These are phyloP conservation scores for Magnaporthales sp. DNA, from an alignment of 2,329 filamentous ascomycete genomes.

Conservation along the genomic window DNA sequence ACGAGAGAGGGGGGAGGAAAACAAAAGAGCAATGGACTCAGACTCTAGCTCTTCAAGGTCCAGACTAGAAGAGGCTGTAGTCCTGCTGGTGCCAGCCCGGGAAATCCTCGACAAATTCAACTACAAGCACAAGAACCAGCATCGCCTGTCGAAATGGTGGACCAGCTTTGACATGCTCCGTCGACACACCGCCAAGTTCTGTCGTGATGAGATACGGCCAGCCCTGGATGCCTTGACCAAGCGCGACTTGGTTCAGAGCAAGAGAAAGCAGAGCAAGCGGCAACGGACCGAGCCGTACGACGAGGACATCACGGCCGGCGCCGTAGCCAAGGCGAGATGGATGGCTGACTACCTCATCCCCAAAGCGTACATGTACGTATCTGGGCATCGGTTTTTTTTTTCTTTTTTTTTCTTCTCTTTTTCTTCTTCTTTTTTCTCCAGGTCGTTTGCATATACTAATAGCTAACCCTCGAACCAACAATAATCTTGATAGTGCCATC, in stretches of 20 bases:
- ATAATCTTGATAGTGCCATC: conserved; percentile 51
- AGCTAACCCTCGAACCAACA: background rate
- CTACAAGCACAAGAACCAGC: conserved; percentile 87
- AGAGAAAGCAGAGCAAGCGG: background rate
- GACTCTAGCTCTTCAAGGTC: background rate
- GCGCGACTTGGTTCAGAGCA: background rate
- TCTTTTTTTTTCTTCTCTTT: background rate
- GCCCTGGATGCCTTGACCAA: conserved; percentile 12
- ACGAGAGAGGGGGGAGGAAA: background rate
- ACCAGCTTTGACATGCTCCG: conserved; percentile 61
- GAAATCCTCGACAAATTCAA: conserved; percentile 63
- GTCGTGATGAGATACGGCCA: conserved; percentile 22
- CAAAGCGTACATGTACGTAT: conserved; percentile 34
- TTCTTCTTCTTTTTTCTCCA: background rate
- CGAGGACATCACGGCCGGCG: background rate
- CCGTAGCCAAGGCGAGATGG: conserved; percentile 24
- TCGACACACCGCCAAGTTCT: conserved; percentile 51
- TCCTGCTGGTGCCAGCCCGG: conserved; percentile 28
- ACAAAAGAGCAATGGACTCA: background rate
- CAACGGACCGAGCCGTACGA: background rate
- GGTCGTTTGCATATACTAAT: background rate
- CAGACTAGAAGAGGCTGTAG: conserved; percentile 11
- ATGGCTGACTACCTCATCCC: conserved; percentile 29
- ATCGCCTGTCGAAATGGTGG: conserved; percentile 77
- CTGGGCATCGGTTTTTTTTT: conserved; percentile 1